Conservation (phyloP, 768 basidiomycete species). For the Rhodotorula babjevae region DNA sequence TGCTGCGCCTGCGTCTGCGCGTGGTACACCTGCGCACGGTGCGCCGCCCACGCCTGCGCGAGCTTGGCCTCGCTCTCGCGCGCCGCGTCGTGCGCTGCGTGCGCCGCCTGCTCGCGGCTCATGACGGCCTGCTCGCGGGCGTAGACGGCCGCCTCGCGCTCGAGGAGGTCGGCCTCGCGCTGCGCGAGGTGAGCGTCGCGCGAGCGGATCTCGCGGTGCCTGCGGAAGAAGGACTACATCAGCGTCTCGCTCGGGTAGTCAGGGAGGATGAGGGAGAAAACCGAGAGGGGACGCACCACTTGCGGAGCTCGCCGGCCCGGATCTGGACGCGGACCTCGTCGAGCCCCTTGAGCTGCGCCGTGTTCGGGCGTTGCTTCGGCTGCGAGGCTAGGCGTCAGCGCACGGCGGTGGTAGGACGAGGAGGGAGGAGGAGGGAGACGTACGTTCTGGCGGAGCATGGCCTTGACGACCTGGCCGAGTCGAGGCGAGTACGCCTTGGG, state of each 20-base stretch:
- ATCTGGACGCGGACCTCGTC: slow-evolving; percentile 41
- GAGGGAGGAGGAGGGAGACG: slow-evolving; percentile 33
- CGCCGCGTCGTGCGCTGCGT: slow-evolving; percentile 1
- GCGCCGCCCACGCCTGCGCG: slow-evolving; percentile 20
- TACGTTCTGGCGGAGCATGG: slow-evolving; percentile 82
- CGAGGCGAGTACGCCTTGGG: slow-evolving; percentile 75
- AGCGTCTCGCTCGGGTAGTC: background rate
- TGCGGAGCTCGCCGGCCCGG: slow-evolving; percentile 31
- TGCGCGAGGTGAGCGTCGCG: slow-evolving; percentile 31
- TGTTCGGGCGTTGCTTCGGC: slow-evolving; percentile 41
- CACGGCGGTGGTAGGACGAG: background rate
- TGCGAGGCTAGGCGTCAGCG: too few species aligned
- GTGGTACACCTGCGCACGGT: slow-evolving; percentile 9
- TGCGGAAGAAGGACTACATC: background rate
- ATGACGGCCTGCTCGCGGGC: slow-evolving; percentile 29
- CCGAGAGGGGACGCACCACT: slow-evolving; percentile 20
- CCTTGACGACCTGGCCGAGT: slow-evolving; percentile 68
- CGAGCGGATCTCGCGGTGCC: slow-evolving; percentile 25
- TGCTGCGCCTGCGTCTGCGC: background rate
- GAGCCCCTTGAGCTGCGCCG: slow-evolving; percentile 38
- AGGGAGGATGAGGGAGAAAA: background rate
- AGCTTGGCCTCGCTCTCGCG: slow-evolving; percentile 27
- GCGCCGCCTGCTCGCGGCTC: slow-evolving; percentile 20
- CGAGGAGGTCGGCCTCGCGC: slow-evolving; percentile 39
- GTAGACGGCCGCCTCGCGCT: slow-evolving; percentile 30